Conservation (phyloP, 2,329 filamentous ascomycete genomes). For the Fusarium zealandicum region DNA sequence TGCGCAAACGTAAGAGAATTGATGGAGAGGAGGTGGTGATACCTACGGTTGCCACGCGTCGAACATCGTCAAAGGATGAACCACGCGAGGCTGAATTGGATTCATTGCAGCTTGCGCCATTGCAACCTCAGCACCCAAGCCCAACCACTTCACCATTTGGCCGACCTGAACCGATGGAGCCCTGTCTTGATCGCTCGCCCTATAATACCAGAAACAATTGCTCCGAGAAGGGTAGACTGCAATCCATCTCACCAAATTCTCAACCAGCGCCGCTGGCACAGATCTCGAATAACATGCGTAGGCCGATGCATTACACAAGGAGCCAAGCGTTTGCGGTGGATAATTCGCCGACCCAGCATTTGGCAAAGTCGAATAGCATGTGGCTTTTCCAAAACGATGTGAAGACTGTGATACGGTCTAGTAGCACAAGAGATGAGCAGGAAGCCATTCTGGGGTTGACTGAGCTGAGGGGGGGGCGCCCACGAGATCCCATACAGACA, state of each 20-base stretch:
- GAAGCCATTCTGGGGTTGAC: conserved; percentile 39
- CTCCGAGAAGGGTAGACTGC: conserved; percentile 29
- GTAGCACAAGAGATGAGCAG: conserved; percentile 26
- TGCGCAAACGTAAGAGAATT: conserved; percentile 57
- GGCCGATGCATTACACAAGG: conserved; percentile 23
- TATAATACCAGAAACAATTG: conserved; percentile 19
- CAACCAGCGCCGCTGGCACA: conserved; percentile 36
- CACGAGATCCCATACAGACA: conserved; percentile 17
- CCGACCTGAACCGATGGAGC: conserved; percentile 43
- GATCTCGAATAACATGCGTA: conserved; percentile 45
- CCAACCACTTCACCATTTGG: conserved; percentile 25
- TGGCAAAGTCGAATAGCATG: conserved; percentile 30
- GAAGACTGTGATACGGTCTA: conserved; percentile 22
- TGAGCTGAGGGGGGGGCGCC: conserved; percentile 32
- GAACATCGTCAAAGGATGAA: conserved; percentile 14
- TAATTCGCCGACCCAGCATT: conserved; percentile 31
- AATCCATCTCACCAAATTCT: conserved; percentile 24
- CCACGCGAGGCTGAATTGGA: conserved; percentile 25
- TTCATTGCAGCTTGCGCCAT: conserved; percentile 40
- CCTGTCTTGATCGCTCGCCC: conserved; percentile 7
- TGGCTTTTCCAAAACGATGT: conserved; percentile 10
- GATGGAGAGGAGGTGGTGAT: conserved; percentile 48
- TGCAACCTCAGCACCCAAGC: conserved; percentile 37
- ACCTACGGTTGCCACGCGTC: conserved; percentile 34
- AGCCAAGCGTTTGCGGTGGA: conserved; percentile 37